These are phyloP conservation scores for Mortierella sp. DNA, from an alignment of 371 early-diverging fungal species.

Conservation along the genomic window DNA sequence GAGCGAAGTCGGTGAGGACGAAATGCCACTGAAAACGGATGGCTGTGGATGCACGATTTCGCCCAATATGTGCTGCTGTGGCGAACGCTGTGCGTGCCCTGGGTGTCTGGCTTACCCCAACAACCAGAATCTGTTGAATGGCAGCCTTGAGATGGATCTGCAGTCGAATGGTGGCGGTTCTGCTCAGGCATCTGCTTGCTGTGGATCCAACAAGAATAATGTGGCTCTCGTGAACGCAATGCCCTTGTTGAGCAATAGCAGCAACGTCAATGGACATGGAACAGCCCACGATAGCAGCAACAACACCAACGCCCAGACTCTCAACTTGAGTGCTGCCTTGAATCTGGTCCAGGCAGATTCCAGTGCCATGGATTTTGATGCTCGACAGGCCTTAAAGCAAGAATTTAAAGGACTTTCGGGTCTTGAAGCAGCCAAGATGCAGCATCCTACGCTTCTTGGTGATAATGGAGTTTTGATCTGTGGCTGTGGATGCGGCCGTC, in stretches of 20 bases:
- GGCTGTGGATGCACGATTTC: conserved; percentile 53
- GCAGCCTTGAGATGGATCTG: conserved; percentile 7
- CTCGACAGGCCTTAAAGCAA: conserved; percentile 31
- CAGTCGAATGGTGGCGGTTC: conserved; percentile 9
- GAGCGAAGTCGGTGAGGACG: conserved; percentile 38
- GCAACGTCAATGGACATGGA: not conserved
- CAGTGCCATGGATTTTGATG: conserved; percentile 14
- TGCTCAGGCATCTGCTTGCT: conserved; percentile 3
- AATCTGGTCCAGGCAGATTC: conserved; percentile 18
- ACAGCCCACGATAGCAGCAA: not conserved
- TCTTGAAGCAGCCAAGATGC: conserved; percentile 37
- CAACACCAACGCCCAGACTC: conserved; percentile 9
- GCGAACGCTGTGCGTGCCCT: conserved; percentile 51
- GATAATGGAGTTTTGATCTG: conserved; percentile 64
- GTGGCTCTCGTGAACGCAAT: not conserved
- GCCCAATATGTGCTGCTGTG: conserved; percentile 52
- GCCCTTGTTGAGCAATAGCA: conserved; percentile 7
- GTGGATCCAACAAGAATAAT: conserved; percentile 10
- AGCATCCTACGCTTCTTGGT: conserved; percentile 54
- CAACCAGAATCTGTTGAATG: conserved; percentile 21
- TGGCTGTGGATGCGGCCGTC: conserved; percentile 70
- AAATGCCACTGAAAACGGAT: conserved; percentile 11
- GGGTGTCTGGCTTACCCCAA: conserved; percentile 54
- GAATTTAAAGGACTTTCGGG: conserved; percentile 26
- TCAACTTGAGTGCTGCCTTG: conserved; percentile 34